Evolutionary conservation across 2,329 filamentous ascomycete genomes (phyloP).

Genomic region (Neofusicoccum ribis): DNA sequence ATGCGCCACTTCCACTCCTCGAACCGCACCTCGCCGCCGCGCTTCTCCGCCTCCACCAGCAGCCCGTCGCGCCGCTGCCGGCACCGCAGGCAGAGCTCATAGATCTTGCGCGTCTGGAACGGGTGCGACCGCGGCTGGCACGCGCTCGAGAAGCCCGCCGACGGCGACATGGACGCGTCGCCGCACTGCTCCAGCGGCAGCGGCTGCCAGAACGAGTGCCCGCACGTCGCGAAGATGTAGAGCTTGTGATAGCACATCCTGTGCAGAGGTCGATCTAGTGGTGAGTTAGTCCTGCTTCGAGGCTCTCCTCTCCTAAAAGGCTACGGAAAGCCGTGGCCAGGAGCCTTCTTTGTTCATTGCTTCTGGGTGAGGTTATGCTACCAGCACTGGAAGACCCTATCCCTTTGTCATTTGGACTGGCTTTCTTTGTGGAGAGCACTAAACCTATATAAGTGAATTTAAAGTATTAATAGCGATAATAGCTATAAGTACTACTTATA

Average conservation of each 20-base stretch:
- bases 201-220: conserved; percentile 39
- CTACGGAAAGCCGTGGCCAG: no score
- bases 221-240: conserved; percentile 44
- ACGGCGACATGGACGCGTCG: conserved; percentile 27
- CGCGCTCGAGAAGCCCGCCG: conserved; percentile 18
- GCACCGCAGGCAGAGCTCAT: conserved; percentile 37
- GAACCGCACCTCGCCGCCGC: conserved; percentile 29
- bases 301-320: no score
- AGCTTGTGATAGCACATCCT: conserved; percentile 47
- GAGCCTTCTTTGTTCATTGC: no score
- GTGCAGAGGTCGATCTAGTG: no score
- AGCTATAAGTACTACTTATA: no score
- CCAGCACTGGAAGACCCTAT: no score
- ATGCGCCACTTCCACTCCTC: conserved; percentile 46
- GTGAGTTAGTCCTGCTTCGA: no score
- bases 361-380: no score
- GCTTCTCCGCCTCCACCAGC: conserved; percentile 21
- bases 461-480: no score
- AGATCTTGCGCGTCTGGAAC: conserved; percentile 36
- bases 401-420: no score
- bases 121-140: conserved; percentile 30
- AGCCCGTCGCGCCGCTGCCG: conserved; percentile 28
- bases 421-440: no score
- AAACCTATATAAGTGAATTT: no score
- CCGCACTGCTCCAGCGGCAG: conserved; percentile 38